Conservation (phyloP, 2,329 filamentous ascomycete genomes). For the Amauroascus verrucosus region DNA sequence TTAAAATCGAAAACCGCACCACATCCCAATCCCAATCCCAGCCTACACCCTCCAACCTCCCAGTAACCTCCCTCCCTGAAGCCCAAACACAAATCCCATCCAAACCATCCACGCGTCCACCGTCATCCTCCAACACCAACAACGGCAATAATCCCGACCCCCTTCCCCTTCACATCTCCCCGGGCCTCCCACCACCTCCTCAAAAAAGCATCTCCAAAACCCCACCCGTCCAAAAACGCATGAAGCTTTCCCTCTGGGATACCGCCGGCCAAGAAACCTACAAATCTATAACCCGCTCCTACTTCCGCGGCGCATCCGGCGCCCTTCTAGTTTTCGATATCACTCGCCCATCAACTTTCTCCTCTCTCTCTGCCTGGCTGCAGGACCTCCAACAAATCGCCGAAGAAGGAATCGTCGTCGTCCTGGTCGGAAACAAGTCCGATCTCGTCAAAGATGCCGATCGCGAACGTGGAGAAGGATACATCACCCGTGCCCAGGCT, state of each 20-base stretch:
- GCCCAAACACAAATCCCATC: neutral
- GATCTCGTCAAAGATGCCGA: slow-evolving; percentile 49
- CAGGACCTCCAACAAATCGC: slow-evolving; percentile 89
- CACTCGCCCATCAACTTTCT: slow-evolving; percentile 71
- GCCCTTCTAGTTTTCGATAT: slow-evolving; percentile 92
- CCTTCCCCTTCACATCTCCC: slow-evolving; percentile 15
- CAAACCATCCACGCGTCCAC: slow-evolving; percentile 8
- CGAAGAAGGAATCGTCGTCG: slow-evolving; percentile 87
- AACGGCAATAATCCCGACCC: slow-evolving; percentile 9
- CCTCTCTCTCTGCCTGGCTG: slow-evolving; percentile 84
- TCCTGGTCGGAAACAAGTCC: slow-evolving; percentile 90
- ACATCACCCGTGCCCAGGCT: slow-evolving; percentile 73
- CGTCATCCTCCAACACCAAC: slow-evolving; percentile 16
- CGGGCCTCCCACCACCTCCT: slow-evolving; percentile 29
- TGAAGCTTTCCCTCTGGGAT: slow-evolving; percentile 93
- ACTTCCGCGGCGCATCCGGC: slow-evolving; percentile 73
- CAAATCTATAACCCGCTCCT: slow-evolving; percentile 88
- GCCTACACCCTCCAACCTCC: slow-evolving; percentile 4
- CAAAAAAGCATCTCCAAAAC: slow-evolving; percentile 25
- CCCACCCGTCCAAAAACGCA: slow-evolving; percentile 53
- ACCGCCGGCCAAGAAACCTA: slow-evolving; percentile 96
- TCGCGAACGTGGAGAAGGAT: slow-evolving; percentile 33
- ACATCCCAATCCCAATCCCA: slow-evolving; percentile 10
- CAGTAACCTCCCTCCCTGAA: slow-evolving; percentile 11
- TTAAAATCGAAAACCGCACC: slow-evolving; percentile 36